A percentile compares a stretch with the other conserved stretches of the same genome.
Evolutionary conservation across 2,329 filamentous ascomycete genomes (phyloP).

Genomic region (Colletotrichum gloeosporioides): DNA sequence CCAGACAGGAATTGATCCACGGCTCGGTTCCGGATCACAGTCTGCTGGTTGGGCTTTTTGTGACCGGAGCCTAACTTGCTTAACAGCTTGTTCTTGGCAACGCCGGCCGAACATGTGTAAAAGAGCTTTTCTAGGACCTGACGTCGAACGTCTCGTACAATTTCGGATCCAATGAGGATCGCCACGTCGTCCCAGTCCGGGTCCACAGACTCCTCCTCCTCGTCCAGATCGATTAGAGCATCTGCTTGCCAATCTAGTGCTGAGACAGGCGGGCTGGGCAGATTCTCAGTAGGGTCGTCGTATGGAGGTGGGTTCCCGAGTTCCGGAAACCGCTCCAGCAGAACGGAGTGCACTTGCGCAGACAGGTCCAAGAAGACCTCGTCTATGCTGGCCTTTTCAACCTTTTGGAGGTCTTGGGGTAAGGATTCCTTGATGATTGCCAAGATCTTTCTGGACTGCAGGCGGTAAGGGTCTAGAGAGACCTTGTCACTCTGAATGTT

Average conservation of each 20-base stretch:
- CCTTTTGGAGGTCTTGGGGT: constrained; percentile 68
- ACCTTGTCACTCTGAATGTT: constrained; percentile 92
- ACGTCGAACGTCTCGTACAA: constrained; percentile 77
- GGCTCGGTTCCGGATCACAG: constrained; percentile 88
- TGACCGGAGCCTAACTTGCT: constrained; percentile 91
- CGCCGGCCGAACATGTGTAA: constrained; percentile 91
- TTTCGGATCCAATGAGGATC: constrained; percentile 86
- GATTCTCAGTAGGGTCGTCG: constrained; percentile 71
- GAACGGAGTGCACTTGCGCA: constrained; percentile 76
- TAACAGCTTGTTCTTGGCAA: constrained; percentile 92
- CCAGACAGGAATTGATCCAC: constrained; percentile 77
- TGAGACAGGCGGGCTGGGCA: constrained; percentile 73
- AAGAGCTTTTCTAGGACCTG: constrained; percentile 72
- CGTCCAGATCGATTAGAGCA: constrained; percentile 79
- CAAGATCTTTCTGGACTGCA: constrained; percentile 84
- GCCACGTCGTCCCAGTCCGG: constrained; percentile 97
- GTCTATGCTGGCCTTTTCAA: constrained; percentile 95
- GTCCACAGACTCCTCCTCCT: constrained; percentile 77
- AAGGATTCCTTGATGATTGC: constrained; percentile 77
- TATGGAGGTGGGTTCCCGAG: constrained; percentile 71
- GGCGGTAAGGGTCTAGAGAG: constrained; percentile 88
- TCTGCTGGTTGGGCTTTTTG: constrained; percentile 95
- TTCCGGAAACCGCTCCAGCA: constrained; percentile 80
- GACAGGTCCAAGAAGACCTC: constrained; percentile 96
- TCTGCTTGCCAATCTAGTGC: constrained; percentile 85